Conservation (phyloP, 2,329 filamentous ascomycete species). For the Diaporthe eres region DNA sequence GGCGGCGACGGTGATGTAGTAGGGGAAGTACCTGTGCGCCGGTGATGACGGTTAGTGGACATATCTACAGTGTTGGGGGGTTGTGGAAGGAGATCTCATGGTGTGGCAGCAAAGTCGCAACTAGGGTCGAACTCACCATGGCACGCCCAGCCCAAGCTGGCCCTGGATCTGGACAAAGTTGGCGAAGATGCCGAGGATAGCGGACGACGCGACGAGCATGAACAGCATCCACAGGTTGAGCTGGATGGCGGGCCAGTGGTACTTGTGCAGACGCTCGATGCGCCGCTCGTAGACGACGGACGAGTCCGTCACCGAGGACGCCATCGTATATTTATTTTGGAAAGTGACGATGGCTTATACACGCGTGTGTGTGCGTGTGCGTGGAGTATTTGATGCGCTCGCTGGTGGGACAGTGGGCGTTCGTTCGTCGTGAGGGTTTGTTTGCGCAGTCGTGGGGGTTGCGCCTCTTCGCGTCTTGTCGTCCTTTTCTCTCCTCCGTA, state of each 20-base stretch:
- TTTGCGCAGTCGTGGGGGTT: background rate
- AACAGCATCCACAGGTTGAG: slow-evolving; percentile 78
- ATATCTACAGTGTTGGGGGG: background rate
- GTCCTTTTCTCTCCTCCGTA: background rate
- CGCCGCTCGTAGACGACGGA: slow-evolving; percentile 62
- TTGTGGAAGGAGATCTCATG: background rate
- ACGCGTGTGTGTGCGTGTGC: too few relatives aligned
- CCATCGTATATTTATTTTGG: slow-evolving; percentile 49
- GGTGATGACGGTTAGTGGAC: background rate
- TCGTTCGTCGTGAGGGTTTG: too few relatives aligned
- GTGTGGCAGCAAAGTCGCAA: background rate
- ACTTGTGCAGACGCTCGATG: slow-evolving; percentile 66
- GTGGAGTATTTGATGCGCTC: too few relatives aligned
- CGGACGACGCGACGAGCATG: slow-evolving; percentile 72
- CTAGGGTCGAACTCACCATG: slow-evolving; percentile 65
- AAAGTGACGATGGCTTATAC: too few relatives aligned
- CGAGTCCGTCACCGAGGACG: slow-evolving; percentile 56
- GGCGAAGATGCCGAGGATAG: slow-evolving; percentile 73
- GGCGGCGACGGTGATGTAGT: slow-evolving; percentile 71
- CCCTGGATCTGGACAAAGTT: slow-evolving; percentile 72
- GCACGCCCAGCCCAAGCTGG: slow-evolving; percentile 66
- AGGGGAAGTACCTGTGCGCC: slow-evolving; percentile 74
- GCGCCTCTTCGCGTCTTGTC: background rate
- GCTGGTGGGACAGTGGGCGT: too few relatives aligned
- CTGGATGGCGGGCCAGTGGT: slow-evolving; percentile 78